A percentile compares a stretch with the other conserved stretches of the same genome.
Evolutionary conservation across 495 filamentous ascomycete genomes (phyloP).

Genomic region (Xylaria palmicola): DNA sequence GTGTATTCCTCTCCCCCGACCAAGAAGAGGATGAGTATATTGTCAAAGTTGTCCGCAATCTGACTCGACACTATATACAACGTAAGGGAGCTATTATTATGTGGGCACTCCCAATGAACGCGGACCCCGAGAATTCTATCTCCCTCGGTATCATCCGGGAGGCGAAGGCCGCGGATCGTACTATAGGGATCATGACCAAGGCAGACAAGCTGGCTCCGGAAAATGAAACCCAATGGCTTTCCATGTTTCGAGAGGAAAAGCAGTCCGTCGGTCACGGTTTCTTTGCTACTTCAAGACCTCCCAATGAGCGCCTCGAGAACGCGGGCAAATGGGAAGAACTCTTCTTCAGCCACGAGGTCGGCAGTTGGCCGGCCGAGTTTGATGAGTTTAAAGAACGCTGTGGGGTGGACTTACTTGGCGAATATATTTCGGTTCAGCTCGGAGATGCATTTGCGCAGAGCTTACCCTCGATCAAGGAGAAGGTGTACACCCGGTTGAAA

Average conservation of each 20-base stretch:
- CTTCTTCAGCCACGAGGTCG: constrained; percentile 52
- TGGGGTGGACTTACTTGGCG: constrained; percentile 50
- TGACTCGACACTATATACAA: constrained; percentile 65
- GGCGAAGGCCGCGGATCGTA: constrained; percentile 57
- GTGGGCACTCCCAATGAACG: constrained; percentile 71
- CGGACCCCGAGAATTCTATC: constrained; percentile 69
- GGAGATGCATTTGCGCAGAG: constrained; percentile 31
- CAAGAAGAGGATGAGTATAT: constrained; percentile 63
- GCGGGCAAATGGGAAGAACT: constrained; percentile 57
- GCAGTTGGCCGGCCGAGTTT: constrained; percentile 47
- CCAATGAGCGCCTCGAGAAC: constrained; percentile 44
- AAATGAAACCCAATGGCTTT: constrained; percentile 55
- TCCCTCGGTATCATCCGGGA: constrained; percentile 62
- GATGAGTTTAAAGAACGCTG: constrained; percentile 50
- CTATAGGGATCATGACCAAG: constrained; percentile 78
- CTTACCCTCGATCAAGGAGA: constrained; percentile 57
- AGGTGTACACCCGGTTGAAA: constrained; percentile 52
- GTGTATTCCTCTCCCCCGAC: constrained; percentile 67
- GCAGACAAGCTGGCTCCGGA: constrained; percentile 61
- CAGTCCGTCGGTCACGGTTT: constrained; percentile 63
- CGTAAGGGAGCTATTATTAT: constrained; percentile 68
- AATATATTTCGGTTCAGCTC: constrained; percentile 29
- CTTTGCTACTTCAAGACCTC: constrained; percentile 57
- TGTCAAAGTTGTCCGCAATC: constrained; percentile 63
- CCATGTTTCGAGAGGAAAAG: constrained; percentile 55